phyloP scores from a whole-genome alignment of 2,329 filamentous ascomycete species.

The Diaporthe aspalathi region DNA sequence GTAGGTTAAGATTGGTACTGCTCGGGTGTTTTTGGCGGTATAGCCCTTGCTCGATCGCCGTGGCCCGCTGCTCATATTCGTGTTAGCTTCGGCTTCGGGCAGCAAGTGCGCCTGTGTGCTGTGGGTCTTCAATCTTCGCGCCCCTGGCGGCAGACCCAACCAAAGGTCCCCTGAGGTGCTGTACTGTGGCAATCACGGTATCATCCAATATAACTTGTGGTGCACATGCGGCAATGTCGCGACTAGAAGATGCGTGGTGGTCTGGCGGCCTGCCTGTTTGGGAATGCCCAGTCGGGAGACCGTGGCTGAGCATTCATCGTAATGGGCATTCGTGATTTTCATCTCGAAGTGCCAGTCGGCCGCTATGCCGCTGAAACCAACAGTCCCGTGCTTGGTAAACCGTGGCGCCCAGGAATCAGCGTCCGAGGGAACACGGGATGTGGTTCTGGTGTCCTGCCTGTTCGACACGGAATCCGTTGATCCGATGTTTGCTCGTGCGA shows the following conservation, averaged over 20 bases:
- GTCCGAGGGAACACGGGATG: neutral
- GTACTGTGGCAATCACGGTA: slow-evolving; percentile 16
- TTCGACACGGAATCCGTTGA: neutral
- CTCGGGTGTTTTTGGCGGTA: neutral
- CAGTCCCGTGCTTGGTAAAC: slow-evolving; percentile 16
- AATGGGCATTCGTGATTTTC: neutral
- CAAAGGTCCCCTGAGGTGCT: neutral
- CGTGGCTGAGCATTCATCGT: slow-evolving; percentile 9
- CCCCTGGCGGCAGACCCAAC: slow-evolving; percentile 2
- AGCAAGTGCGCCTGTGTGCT: slow-evolving; percentile 21
- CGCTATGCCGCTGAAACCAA: slow-evolving; percentile 16
- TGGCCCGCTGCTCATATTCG: slow-evolving; percentile 8
- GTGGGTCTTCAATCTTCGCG: slow-evolving; percentile 17
- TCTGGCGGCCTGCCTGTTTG: slow-evolving; percentile 7
- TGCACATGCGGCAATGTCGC: slow-evolving; percentile 11
- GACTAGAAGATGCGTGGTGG: neutral
- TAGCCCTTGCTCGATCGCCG: slow-evolving; percentile 16
- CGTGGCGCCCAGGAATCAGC: neutral
- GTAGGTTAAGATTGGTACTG: neutral
- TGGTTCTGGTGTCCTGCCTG: slow-evolving; percentile 5
- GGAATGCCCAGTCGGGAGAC: slow-evolving; percentile 14
- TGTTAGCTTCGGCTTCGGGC: slow-evolving; percentile 17
- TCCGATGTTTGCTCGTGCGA: slow-evolving; percentile 25
- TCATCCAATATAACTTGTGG: slow-evolving; percentile 6
- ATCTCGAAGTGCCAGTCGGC: neutral